These are phyloP conservation scores for Purpureocillium lavendulum DNA, from an alignment of 2,329 filamentous ascomycete genomes.

Conservation along the genomic window DNA sequence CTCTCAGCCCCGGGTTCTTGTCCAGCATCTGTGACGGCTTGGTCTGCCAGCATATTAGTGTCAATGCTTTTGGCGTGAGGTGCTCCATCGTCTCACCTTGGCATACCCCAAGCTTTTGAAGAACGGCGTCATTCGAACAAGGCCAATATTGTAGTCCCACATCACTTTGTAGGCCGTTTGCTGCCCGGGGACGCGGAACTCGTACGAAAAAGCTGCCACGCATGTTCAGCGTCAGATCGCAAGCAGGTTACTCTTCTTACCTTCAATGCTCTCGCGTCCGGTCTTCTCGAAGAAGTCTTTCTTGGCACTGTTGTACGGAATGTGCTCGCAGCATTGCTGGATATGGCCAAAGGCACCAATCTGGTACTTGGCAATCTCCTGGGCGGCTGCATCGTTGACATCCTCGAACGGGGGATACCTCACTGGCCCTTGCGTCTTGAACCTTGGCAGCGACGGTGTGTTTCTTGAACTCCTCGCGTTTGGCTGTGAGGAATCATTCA, in stretches of 20 bases:
- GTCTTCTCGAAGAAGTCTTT: conserved; percentile 83
- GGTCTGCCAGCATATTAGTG: conserved; percentile 47
- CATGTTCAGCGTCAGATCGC: background rate
- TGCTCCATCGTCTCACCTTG: conserved; percentile 52
- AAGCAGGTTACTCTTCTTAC: conserved; percentile 34
- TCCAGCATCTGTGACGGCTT: conserved; percentile 76
- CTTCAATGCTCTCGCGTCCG: conserved; percentile 79
- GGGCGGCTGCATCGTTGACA: conserved; percentile 46
- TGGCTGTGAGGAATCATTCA: background rate
- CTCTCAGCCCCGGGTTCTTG: conserved; percentile 70
- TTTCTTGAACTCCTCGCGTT: conserved; percentile 29
- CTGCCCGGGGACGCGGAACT: conserved; percentile 62
- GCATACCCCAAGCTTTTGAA: conserved; percentile 85
- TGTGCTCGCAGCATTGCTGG: conserved; percentile 58
- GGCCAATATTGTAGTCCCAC: conserved; percentile 95
- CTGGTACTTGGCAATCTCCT: conserved; percentile 53
- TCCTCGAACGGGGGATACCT: conserved; percentile 69
- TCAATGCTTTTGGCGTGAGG: background rate
- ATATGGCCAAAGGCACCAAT: conserved; percentile 60
- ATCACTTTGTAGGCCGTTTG: conserved; percentile 67
- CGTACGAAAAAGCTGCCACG: conserved; percentile 69
- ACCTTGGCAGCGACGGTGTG: conserved; percentile 37
- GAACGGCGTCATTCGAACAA: conserved; percentile 88
- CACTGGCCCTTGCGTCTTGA: conserved; percentile 56
- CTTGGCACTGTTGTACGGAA: conserved; percentile 92